Evolutionary conservation across 192 early-diverging fungal genomes (phyloP).

Genomic region (Geranomyces michiganensis): DNA sequence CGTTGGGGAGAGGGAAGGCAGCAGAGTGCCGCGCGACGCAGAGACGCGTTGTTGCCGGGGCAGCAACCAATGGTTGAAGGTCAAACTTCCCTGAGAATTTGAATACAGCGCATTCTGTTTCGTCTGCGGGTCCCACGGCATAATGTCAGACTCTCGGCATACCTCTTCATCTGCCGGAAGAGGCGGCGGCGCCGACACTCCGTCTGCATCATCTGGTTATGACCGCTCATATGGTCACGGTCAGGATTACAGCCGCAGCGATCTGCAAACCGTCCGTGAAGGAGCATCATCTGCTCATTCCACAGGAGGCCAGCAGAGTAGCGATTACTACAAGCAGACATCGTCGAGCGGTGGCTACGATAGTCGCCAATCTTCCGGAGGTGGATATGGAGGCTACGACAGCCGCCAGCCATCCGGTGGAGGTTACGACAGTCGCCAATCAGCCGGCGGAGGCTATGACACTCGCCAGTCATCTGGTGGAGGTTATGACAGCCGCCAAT

Average conservation of each 20-base stretch:
- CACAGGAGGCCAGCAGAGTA: neutral
- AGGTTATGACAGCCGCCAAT: constrained; percentile 6
- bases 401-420: neutral
- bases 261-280: neutral
- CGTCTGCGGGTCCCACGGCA: too few relatives aligned
- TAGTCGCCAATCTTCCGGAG: neutral
- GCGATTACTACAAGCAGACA: neutral
- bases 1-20: too few relatives aligned
- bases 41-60: too few relatives aligned
- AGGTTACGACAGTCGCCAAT: constrained; percentile 4
- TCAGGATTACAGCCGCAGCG: neutral
- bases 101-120: too few relatives aligned
- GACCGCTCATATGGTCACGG: neutral
- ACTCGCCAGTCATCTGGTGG: neutral
- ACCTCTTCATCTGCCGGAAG: neutral
- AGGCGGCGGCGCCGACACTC: neutral
- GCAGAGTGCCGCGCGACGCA: too few relatives aligned
- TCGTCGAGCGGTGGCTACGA: constrained; percentile 9
- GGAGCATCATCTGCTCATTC: neutral
- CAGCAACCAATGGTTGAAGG: too few relatives aligned
- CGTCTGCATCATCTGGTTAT: neutral
- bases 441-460: constrained; percentile 10
- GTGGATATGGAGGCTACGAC: constrained; percentile 1
- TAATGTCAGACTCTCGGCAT: too few relatives aligned
- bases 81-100: too few relatives aligned